Conservation (phyloP, 768 basidiomycete genomes). For the button mushroom (Agaricus bisporus) region DNA sequence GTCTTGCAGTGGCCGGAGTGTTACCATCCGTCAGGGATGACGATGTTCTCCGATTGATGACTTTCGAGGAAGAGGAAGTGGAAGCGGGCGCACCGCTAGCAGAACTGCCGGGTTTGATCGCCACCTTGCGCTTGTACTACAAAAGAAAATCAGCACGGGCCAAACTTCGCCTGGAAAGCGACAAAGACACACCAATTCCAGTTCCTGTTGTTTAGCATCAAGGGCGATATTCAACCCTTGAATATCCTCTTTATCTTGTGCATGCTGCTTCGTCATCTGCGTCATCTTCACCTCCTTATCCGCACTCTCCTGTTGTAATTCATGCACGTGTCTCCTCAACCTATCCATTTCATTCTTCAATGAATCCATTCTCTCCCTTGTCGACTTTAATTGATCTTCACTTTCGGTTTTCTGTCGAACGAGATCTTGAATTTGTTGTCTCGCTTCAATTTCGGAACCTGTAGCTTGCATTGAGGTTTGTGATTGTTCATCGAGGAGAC, state of each 20-base stretch:
- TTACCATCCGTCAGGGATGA: slow-evolving; percentile 44
- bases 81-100: slow-evolving; percentile 38
- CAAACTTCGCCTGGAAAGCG: not conserved
- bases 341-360: slow-evolving; percentile 56
- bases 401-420: slow-evolving; percentile 49
- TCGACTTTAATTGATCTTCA: slow-evolving; percentile 42
- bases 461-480: slow-evolving; percentile 40
- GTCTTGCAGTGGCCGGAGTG: slow-evolving; percentile 46
- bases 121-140: slow-evolving; percentile 61
- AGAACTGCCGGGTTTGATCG: slow-evolving; percentile 38
- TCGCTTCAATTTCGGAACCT: slow-evolving; percentile 39
- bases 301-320: slow-evolving; percentile 75
- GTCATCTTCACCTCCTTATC: slow-evolving; percentile 78
- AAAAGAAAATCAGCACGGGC: not conserved
- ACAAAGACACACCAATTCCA: slow-evolving; percentile 68
- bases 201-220: slow-evolving; percentile 91
- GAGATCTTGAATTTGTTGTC: slow-evolving; percentile 40
- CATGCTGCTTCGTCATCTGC: slow-evolving; percentile 61
- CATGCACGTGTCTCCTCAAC: slow-evolving; percentile 57
- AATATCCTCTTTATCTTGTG: slow-evolving; percentile 70
- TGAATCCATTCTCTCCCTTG: slow-evolving; percentile 41
- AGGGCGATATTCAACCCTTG: slow-evolving; percentile 85
- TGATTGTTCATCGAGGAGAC: slow-evolving; percentile 40
- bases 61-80: slow-evolving; percentile 32
- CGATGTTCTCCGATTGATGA: slow-evolving; percentile 46